Evolutionary conservation across 2,329 filamentous ascomycete species (phyloP).

Genomic region (Rhynchosporium secalis): DNA sequence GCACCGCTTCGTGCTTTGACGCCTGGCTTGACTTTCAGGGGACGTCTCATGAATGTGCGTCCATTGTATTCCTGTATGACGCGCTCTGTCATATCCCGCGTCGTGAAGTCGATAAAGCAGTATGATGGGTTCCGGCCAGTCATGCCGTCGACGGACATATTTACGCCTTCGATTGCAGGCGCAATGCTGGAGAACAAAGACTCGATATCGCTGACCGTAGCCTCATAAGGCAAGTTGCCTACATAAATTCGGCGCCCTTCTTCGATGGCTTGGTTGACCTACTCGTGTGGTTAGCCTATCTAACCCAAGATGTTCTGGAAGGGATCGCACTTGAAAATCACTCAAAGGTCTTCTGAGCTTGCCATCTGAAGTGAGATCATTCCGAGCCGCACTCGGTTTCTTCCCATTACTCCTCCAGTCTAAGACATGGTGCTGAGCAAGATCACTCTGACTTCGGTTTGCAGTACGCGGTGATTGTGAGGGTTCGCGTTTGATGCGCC

Average conservation of each 20-base stretch:
- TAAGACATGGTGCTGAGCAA: no score
- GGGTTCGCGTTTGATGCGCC: constrained; percentile 31
- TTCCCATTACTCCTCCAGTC: background rate
- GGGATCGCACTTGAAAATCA: constrained; percentile 17
- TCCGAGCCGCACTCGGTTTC: background rate
- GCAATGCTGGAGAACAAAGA: constrained; percentile 47
- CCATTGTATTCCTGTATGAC: constrained; percentile 60
- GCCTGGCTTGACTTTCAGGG: constrained; percentile 65
- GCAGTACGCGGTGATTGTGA: constrained; percentile 2
- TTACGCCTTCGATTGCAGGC: constrained; percentile 54
- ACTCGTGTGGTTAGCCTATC: background rate
- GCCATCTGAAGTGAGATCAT: constrained; percentile 14
- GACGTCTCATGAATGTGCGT: constrained; percentile 55
- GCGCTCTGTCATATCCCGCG: constrained; percentile 54
- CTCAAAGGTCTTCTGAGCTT: constrained; percentile 23
- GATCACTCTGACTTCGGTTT: background rate
- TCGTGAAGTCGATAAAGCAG: constrained; percentile 69
- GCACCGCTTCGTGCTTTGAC: constrained; percentile 40
- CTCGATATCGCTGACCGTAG: constrained; percentile 52
- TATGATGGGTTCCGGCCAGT: constrained; percentile 70
- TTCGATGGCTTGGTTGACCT: constrained; percentile 31
- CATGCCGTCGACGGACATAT: constrained; percentile 68
- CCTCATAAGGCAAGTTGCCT: constrained; percentile 55
- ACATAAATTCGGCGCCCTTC: constrained; percentile 48
- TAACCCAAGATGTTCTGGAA: background rate